These are phyloP conservation scores for Solanum chilense DNA, from an alignment of 257 asterid genomes.

Conservation along the genomic window DNA sequence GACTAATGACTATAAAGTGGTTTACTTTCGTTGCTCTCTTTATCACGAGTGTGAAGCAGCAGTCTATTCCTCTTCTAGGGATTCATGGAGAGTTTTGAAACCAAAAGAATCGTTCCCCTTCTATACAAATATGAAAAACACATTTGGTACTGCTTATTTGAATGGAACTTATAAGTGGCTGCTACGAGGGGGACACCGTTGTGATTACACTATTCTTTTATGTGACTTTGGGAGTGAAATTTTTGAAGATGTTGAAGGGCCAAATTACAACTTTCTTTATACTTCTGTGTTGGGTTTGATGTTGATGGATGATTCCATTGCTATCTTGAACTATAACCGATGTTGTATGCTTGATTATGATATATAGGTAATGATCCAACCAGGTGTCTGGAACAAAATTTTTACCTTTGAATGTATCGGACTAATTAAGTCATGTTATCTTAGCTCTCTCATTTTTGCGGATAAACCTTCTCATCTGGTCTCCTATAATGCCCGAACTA, in stretches of 20 bases:
- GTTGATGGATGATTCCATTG: not conserved
- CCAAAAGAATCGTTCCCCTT: too few relatives aligned
- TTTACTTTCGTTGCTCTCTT: not conserved
- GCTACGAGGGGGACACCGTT: too few relatives aligned
- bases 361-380: not conserved
- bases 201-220: not conserved
- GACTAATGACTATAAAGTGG: not conserved
- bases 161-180: not conserved
- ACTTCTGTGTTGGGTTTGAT: not conserved
- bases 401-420: too few relatives aligned
- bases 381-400: too few relatives aligned
- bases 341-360: too few relatives aligned
- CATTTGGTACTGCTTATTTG: not conserved
- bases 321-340: too few relatives aligned
- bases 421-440: too few relatives aligned
- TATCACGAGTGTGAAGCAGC: not conserved
- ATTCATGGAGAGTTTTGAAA: not conserved
- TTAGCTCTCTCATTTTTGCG: too few relatives aligned
- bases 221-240: not conserved
- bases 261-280: not conserved
- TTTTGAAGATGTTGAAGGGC: not conserved
- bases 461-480: too few relatives aligned
- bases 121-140: not conserved
- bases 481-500: too few relatives aligned
- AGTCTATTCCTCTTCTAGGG: not conserved